phyloP scores from a whole-genome alignment of 345 rosid species.

The Erucastrum elatum region DNA sequence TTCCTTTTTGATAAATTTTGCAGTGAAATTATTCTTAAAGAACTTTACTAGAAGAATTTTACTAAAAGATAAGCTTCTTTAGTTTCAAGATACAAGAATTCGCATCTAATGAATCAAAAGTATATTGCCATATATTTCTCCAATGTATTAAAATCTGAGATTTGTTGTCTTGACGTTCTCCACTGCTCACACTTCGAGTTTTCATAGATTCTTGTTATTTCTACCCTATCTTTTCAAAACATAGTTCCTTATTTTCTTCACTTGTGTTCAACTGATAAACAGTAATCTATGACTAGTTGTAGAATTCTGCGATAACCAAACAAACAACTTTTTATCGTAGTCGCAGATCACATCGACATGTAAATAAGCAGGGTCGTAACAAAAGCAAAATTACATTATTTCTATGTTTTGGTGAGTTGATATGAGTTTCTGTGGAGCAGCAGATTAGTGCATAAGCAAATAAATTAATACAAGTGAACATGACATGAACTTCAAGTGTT shows the following conservation, averaged over 20 bases:
- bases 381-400: neutral
- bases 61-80: conserved; percentile 3
- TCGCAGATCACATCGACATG: too few relatives aligned
- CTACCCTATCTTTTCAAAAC: conserved; percentile 10
- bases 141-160: conserved; percentile 40
- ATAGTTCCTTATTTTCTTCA: conserved; percentile 14
- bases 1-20: neutral
- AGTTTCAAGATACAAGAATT: conserved; percentile 17
- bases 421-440: conserved; percentile 16
- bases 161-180: conserved; percentile 17
- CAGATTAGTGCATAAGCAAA: conserved; percentile 5
- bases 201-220: conserved; percentile 21
- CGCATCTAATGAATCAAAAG: conserved; percentile 44
- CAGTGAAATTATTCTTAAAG: conserved; percentile 14
- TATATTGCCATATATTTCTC: conserved; percentile 32
- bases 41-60: conserved; percentile 19
- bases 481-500: neutral
- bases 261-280: neutral
- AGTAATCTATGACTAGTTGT: too few relatives aligned
- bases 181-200: conserved; percentile 28
- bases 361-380: neutral
- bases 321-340: too few relatives aligned
- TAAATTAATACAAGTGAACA: neutral
- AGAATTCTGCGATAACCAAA: too few relatives aligned
- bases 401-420: neutral